A percentile compares a stretch with the other conserved stretches of the same genome.
Evolutionary conservation across 2,329 filamentous ascomycete species (phyloP).

Genomic region (Calonectria honghensis): DNA sequence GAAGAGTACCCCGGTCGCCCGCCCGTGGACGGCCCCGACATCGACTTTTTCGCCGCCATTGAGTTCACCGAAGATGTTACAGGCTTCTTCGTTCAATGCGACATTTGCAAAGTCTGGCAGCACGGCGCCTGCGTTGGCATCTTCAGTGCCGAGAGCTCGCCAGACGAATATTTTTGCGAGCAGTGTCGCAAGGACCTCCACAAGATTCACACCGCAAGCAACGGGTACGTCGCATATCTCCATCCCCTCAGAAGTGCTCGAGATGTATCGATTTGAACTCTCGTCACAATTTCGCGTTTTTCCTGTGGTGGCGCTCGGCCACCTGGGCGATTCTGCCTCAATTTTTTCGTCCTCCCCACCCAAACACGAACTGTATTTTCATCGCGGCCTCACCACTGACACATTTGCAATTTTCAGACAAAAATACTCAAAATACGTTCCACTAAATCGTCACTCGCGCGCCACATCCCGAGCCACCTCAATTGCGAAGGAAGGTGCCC

Average conservation of each 20-base stretch:
- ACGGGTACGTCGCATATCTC: constrained; percentile 80
- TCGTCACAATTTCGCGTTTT: constrained; percentile 11
- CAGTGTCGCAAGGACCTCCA: constrained; percentile 94
- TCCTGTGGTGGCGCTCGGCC: constrained; percentile 7
- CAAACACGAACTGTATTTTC: background rate
- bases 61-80: constrained; percentile 89
- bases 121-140: constrained; percentile 98
- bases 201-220: constrained; percentile 85
- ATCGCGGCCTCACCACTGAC: constrained; percentile 59
- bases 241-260: background rate
- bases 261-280: background rate
- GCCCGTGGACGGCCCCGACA: constrained; percentile 75
- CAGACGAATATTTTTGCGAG: constrained; percentile 99
- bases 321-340: constrained; percentile 21
- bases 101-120: constrained; percentile 98
- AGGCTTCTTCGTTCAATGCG: constrained; percentile 98
- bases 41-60: constrained; percentile 75
- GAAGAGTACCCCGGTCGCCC: constrained; percentile 95
- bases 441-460: constrained; percentile 74
- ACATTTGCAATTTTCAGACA: constrained; percentile 66
- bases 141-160: constrained; percentile 92
- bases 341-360: constrained; percentile 14
- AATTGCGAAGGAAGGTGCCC: constrained; percentile 69
- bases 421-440: constrained; percentile 80
- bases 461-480: constrained; percentile 78